phyloP scores from a whole-genome alignment of 192 early-diverging fungal genomes.

The Linderina pennispora region DNA sequence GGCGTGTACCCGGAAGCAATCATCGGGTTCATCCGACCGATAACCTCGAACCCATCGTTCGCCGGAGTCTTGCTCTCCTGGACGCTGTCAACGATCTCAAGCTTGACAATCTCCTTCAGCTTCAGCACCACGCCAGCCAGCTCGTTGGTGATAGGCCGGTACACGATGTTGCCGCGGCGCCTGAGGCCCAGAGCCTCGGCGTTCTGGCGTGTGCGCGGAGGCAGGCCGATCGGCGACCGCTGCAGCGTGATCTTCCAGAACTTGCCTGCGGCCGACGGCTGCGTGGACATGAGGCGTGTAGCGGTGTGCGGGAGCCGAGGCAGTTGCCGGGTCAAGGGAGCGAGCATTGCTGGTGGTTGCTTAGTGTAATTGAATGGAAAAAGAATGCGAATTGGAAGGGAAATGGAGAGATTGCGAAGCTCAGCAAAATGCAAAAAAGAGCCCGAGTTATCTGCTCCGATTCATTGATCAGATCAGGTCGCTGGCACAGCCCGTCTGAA shows the following conservation, averaged over 20 bases:
- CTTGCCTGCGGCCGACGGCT: slow-evolving; percentile 7
- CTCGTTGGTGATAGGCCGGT: slow-evolving; percentile 44
- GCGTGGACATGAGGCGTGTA: background rate
- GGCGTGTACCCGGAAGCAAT: slow-evolving; percentile 41
- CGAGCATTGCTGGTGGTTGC: slow-evolving; percentile 4
- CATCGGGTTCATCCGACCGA: slow-evolving; percentile 36
- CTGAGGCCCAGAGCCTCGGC: slow-evolving; percentile 50
- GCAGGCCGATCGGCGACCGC: slow-evolving; percentile 54
- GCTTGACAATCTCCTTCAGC: slow-evolving; percentile 55
- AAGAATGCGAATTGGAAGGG: background rate
- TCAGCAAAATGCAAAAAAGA: slow-evolving; percentile 1
- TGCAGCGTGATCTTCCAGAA: slow-evolving; percentile 58
- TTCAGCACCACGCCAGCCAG: slow-evolving; percentile 58
- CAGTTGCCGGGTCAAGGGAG: background rate
- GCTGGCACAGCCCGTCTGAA: too few species aligned
- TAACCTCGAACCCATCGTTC: slow-evolving; percentile 31
- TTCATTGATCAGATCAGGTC: too few species aligned
- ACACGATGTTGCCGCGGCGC: slow-evolving; percentile 52
- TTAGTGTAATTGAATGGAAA: background rate
- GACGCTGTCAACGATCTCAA: slow-evolving; percentile 43
- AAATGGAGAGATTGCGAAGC: background rate
- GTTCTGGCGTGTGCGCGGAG: slow-evolving; percentile 41
- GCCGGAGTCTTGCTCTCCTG: slow-evolving; percentile 18
- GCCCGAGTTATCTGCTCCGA: background rate
- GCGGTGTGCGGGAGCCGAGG: background rate